Base-by-base conservation (phyloP, 176 grass and related monocot genomes). In the Otatea glauca region DNA sequence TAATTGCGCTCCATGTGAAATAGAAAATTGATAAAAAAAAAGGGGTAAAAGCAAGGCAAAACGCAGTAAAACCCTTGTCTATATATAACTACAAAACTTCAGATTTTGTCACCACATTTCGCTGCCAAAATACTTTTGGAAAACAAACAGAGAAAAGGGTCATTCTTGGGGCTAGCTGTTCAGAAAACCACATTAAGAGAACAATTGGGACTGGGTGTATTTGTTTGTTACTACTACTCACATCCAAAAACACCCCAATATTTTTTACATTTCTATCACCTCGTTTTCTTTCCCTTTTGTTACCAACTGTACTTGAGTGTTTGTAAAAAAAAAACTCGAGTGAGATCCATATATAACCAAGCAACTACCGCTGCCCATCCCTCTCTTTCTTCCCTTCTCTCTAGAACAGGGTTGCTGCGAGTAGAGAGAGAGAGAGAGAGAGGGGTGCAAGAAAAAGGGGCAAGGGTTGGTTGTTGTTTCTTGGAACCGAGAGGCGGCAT, bases 311-410 rank as follows among this genome's bases (percentile, higher is more conserved):
- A 35, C 70, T 65, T 53, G 58, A 47, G 35, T 4, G 35, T 37
- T 37, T 37, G 35, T 2, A 37, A 37, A 4, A 37, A 37, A 37
- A 37, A 37, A 37, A 25, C 64, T 65, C 63, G 48, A 48, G 74
- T 74, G 88, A 90, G 88, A 90, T 87, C 84, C 84, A 61, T 80
- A 88, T 84, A 85, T 85, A 84, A 70, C 58, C 76, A 41, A 84
- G 55, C 81, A 88, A 80, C 75, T 35, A 76, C 63, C 76, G 6
- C 81, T 61, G 81, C 75, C 51, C 80, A 61, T 23, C 44, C 61
- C 65, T 1, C 29, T 29, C 1, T 29, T 1, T 78, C 70, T 71
- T 68, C 27, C 63, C 67, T n/a, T 74, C 80, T 78, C 85, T 77
- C 70, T 73, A 60, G 68, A 79, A 32, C 59, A 80, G 68, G 88